phyloP scores from a whole-genome alignment of 257 asterid genomes.

The Nemophila menziesii region DNA sequence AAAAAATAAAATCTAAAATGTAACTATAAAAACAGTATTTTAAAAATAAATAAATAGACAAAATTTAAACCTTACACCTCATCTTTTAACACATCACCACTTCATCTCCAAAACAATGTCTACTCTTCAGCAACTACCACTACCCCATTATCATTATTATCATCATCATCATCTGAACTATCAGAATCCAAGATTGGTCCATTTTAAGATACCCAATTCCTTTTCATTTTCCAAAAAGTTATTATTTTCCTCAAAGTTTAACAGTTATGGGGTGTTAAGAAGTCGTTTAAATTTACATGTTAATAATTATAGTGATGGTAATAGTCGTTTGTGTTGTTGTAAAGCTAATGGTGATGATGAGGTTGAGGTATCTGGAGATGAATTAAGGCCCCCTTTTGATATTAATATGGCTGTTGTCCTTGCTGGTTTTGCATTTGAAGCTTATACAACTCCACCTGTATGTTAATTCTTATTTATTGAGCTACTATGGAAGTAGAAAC shows the following conservation, averaged over 20 bases:
- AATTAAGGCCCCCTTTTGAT: slow-evolving; percentile 60
- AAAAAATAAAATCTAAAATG: not conserved
- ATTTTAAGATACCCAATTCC: slow-evolving; percentile 34
- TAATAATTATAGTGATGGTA: slow-evolving; percentile 4
- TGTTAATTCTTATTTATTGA: slow-evolving; percentile 19
- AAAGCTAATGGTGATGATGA: slow-evolving; percentile 31
- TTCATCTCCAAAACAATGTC: slow-evolving; percentile 33
- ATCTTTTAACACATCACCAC: slow-evolving; percentile 1
- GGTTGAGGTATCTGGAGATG: slow-evolving; percentile 23
- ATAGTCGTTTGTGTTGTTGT: slow-evolving; percentile 17
- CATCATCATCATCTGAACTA: too few species aligned
- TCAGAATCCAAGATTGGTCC: slow-evolving; percentile 33
- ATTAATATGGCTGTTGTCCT: slow-evolving; percentile 87
- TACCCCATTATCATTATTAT: slow-evolving; percentile 18
- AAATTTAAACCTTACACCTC: not conserved
- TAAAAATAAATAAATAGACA: too few species aligned
- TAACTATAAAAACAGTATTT: not conserved
- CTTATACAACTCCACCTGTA: slow-evolving; percentile 85
- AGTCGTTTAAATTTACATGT: too few species aligned
- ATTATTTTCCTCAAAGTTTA: slow-evolving; percentile 14
- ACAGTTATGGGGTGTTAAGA: slow-evolving; percentile 24
- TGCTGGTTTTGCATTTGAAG: slow-evolving; percentile 99
- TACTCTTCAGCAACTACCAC: slow-evolving; percentile 23
- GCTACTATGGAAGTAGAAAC: not conserved
- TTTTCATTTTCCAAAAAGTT: slow-evolving; percentile 32